Evolutionary conservation across 108 stramenopile genomes (phyloP).

Genomic region (Nannochloropsis granulata): DNA sequence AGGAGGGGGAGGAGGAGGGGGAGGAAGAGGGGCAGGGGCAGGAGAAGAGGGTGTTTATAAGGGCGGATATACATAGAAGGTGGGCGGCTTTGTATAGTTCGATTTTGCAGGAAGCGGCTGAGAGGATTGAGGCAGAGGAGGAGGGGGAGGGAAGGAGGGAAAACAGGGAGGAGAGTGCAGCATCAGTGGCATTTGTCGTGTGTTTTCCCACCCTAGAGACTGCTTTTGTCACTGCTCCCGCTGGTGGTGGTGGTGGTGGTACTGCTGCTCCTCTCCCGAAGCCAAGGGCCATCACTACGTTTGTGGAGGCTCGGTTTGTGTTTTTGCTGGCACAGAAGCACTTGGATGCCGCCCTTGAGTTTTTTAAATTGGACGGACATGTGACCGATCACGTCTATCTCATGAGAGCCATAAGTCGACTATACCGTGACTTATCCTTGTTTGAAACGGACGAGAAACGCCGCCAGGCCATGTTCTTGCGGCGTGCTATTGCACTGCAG

Average conservation of each 20-base stretch:
- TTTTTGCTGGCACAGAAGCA: neutral
- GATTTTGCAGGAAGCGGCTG: neutral
- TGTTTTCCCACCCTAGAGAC: neutral
- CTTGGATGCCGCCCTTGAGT: slow-evolving; percentile 6
- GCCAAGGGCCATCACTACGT: neutral
- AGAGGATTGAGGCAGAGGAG: neutral
- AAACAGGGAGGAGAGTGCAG: neutral
- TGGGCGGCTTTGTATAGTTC: neutral
- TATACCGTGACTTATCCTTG: neutral
- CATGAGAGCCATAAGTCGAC: slow-evolving; percentile 1
- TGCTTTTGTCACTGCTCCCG: neutral
- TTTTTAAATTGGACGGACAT: slow-evolving; percentile 12
- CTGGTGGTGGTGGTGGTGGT: too few species aligned
- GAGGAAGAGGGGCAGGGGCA: neutral
- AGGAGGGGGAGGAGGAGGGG: neutral
- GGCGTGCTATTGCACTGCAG: neutral
- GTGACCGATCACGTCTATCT: slow-evolving; percentile 14
- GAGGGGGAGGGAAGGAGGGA: neutral
- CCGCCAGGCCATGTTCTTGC: slow-evolving; percentile 8
- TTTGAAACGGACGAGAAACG: slow-evolving; percentile 11
- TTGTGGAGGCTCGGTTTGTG: neutral
- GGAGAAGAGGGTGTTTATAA: neutral
- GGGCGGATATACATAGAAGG: neutral
- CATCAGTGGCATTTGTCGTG: neutral
- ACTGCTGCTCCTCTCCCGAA: too few species aligned